Evolutionary conservation across 495 filamentous ascomycete species (phyloP).

Genomic region (Astrothelium subdiscretum): DNA sequence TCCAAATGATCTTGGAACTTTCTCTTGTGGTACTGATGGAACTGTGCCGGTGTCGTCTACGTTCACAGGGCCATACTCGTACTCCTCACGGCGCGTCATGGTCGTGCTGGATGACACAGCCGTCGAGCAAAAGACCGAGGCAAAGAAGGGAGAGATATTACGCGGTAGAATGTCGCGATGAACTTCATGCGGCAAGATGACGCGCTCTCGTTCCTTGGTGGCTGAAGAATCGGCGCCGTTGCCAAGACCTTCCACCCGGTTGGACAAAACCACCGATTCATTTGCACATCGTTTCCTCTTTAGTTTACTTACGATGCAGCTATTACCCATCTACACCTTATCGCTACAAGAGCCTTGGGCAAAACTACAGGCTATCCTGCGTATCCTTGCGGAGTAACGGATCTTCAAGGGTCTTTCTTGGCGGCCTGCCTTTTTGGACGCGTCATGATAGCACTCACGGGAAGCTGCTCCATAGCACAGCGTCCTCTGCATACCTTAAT

Average conservation of each 20-base stretch:
- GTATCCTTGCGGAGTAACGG: neutral
- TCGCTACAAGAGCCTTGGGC: neutral
- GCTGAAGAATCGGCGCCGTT: neutral
- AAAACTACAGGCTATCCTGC: neutral
- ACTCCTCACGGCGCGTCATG: neutral
- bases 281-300: neutral
- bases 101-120: neutral
- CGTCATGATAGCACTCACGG: neutral
- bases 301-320: neutral
- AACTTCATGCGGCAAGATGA: too few relatives aligned
- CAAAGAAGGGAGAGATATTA: neutral
- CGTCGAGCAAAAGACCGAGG: neutral
- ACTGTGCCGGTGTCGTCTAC: neutral
- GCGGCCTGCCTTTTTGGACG: neutral
- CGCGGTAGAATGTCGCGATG: neutral
- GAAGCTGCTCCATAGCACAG: neutral
- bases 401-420: neutral
- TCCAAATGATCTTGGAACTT: neutral
- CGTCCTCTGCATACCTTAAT: neutral
- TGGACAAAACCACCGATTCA: neutral
- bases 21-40: neutral
- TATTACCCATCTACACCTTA: neutral
- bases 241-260: neutral
- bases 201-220: too few relatives aligned
- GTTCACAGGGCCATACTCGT: neutral